Evolutionary conservation across 768 basidiomycete genomes (phyloP).

Genomic region (Kwoniella dendrophila): DNA sequence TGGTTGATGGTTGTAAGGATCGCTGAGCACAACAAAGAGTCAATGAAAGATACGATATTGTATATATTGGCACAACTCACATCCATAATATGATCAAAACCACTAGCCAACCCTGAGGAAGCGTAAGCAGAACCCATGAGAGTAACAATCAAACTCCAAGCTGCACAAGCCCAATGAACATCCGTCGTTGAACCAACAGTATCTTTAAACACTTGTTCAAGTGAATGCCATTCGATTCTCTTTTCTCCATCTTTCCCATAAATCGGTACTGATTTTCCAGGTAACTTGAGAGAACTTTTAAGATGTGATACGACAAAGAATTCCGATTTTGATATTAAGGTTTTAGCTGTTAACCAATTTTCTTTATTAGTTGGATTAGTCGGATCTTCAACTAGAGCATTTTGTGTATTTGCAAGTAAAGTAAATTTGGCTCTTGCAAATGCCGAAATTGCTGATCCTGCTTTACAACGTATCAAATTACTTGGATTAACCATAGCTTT

Average conservation of each 20-base stretch:
- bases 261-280: conserved; percentile 21
- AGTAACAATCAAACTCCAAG: conserved; percentile 47
- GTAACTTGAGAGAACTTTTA: conserved; percentile 23
- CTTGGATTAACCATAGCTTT: conserved; percentile 22
- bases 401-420: conserved; percentile 20
- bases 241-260: conserved; percentile 37
- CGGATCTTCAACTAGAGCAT: conserved; percentile 4
- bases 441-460: conserved; percentile 36
- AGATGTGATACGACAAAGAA: conserved; percentile 28
- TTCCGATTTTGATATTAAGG: conserved; percentile 27
- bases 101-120: conserved; percentile 33
- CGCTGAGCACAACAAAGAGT: conserved; percentile 23
- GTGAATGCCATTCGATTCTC: conserved; percentile 33
- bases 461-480: conserved; percentile 36
- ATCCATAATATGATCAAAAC: conserved; percentile 47
- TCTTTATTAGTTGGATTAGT: conserved; percentile 25
- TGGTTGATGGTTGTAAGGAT: conserved; percentile 35
- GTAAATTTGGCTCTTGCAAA: conserved; percentile 41
- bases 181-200: conserved; percentile 37
- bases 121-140: conserved; percentile 47
- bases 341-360: conserved; percentile 27
- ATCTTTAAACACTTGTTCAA: conserved; percentile 40
- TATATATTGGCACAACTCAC: conserved; percentile 32
- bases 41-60: not conserved
- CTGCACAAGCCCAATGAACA: conserved; percentile 50